phyloP scores from a whole-genome alignment of 139 green algal genomes.

The Pseudopediastrum boryanum region DNA sequence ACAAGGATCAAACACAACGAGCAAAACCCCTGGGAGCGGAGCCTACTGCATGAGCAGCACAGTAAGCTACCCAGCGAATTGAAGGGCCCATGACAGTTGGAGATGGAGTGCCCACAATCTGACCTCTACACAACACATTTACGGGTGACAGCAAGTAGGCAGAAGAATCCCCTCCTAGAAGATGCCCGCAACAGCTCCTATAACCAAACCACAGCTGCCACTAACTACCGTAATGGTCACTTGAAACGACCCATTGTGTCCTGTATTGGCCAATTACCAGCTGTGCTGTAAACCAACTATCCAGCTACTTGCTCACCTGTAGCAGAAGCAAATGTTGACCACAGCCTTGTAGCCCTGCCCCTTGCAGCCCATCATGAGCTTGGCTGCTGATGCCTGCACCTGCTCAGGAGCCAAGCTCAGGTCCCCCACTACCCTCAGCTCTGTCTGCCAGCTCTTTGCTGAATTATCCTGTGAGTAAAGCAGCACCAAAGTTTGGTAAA shows the following conservation, averaged over 20 bases:
- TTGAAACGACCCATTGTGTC: too few species aligned
- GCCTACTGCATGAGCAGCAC: too few species aligned
- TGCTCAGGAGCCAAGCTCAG: slow-evolving; percentile 65
- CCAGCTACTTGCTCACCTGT: slow-evolving; percentile 68
- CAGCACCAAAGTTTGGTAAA: background rate
- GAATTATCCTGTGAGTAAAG: slow-evolving; percentile 14
- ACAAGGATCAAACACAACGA: too few species aligned
- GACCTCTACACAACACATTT: background rate
- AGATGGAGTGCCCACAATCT: too few species aligned
- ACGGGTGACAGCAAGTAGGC: background rate
- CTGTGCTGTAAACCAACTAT: background rate
- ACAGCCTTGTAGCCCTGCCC: slow-evolving; percentile 29
- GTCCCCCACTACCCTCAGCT: slow-evolving; percentile 83
- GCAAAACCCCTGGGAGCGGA: too few species aligned
- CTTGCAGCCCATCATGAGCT: slow-evolving; percentile 61
- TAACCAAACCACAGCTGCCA: background rate
- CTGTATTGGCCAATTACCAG: background rate
- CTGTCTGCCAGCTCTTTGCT: slow-evolving; percentile 51
- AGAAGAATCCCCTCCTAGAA: background rate
- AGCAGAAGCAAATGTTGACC: slow-evolving; percentile 95
- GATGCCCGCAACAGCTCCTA: background rate
- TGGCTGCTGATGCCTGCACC: slow-evolving; percentile 72
- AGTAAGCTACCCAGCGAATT: too few species aligned
- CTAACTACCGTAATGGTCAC: background rate
- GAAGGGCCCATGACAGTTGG: too few species aligned